Base-by-base conservation (phyloP, 164 flowering plant genomes). In the Stephania yunnanensis region DNA sequence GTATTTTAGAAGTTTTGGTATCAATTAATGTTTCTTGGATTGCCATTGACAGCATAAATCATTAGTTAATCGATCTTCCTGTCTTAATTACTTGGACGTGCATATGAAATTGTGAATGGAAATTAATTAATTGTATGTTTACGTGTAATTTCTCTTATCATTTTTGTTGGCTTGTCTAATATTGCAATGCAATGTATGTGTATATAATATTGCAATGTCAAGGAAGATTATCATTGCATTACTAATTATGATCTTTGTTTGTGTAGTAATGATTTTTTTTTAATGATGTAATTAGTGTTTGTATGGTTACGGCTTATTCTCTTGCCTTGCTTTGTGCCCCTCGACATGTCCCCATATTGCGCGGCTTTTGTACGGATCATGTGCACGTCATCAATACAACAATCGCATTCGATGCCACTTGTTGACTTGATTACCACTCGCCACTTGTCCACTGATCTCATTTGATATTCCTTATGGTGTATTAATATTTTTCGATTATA, bases 351-450 rank as follows among this genome's bases (percentile, higher is more conserved):
- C 13, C 64, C 64, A 15, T 58, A n/a, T 58, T 58, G 64, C 19
- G 64, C 64, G 64, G 64, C 64, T 58, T 58, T 58, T 3, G 64
- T 58, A 58, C 64, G 64, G 55, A 50, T 50, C 55, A 50, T 50
- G 55, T 50, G 55, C 55, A 50, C 55, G 12, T 50, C 55, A 50
- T 50, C 55, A 50, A 8, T 50, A 50, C 55, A 50, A 7, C 55
- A 11, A 50, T 50, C 15, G 55, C 55, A 50, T 11, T 50, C 55
- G 12, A 50, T 50, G 11, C 55, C 55, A 50, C 55, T 50, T 50
- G 55, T 50, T 50, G 55, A 50, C 55, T 10, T 8, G 15, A 3
- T 10, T 50, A 10, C 15, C 55, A 48, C 15, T 2, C 13, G 55
- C 55, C 55, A 50, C 55, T 1, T 50, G 55, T 46, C 10, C 13